Conservation (phyloP, 208 protist genomes). For the Acanthamoeba healyi region DNA sequence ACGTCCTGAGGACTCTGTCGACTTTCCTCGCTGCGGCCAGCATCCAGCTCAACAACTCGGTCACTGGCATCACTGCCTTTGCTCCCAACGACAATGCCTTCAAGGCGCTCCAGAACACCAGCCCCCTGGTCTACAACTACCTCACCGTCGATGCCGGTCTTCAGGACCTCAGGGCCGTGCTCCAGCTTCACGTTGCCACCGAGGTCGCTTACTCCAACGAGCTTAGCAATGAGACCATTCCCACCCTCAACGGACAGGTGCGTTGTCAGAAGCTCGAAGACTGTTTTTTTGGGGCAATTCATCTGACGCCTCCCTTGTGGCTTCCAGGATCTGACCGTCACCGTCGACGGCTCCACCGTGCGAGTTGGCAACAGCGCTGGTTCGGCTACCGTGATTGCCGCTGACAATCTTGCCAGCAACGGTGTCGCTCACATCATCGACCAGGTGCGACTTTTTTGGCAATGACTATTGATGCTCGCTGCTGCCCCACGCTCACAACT, state of each 20-base stretch:
- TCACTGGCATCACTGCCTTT: conserved; percentile 24
- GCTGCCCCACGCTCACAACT: no score
- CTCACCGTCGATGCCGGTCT: background rate
- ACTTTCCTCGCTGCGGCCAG: background rate
- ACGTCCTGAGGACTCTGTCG: background rate
- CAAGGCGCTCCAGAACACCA: background rate
- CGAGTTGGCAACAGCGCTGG: background rate
- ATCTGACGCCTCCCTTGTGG: background rate
- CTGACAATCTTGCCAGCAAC: conserved; percentile 50
- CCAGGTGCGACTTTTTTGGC: background rate
- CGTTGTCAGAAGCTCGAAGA: background rate
- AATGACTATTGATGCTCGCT: background rate
- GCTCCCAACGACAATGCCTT: conserved; percentile 23
- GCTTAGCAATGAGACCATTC: background rate
- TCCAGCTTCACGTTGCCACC: background rate
- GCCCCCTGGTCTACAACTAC: background rate
- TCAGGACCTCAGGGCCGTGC: background rate
- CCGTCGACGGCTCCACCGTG: background rate
- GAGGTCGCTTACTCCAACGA: background rate
- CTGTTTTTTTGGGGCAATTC: background rate
- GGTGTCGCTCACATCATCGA: conserved; percentile 59
- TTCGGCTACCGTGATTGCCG: background rate
- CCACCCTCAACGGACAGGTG: background rate
- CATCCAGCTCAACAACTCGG: background rate
- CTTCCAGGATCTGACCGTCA: background rate